A percentile compares a stretch with the other conserved stretches of the same genome.
These are phyloP conservation scores for Diutina ranongensis DNA, from an alignment of 1,139 yeast species.

Conservation along the genomic window DNA sequence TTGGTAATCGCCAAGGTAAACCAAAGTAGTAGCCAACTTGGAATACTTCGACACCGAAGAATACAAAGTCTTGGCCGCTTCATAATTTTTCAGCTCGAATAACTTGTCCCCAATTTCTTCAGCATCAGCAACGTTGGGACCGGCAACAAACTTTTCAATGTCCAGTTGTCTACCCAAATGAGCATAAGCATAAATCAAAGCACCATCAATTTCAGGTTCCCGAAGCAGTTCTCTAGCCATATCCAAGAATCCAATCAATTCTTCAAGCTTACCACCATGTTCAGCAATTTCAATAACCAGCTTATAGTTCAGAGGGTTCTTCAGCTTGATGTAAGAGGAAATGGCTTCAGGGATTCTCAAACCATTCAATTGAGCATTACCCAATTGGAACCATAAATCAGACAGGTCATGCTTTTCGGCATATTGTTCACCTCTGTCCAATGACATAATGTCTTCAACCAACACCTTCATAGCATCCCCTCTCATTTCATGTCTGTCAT, in stretches of 20 bases:
- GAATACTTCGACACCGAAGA: slow-evolving; percentile 87
- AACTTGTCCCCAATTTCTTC: slow-evolving; percentile 89
- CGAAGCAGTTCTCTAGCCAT: slow-evolving; percentile 94
- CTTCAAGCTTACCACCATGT: slow-evolving; percentile 94
- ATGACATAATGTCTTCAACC: slow-evolving; percentile 85
- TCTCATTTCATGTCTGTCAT: slow-evolving; percentile 72
- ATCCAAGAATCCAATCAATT: slow-evolving; percentile 70
- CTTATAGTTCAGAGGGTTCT: slow-evolving; percentile 82
- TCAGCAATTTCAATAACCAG: slow-evolving; percentile 93
- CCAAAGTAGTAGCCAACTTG: slow-evolving; percentile 90
- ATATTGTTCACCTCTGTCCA: slow-evolving; percentile 89
- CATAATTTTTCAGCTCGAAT: slow-evolving; percentile 71
- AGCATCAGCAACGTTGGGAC: slow-evolving; percentile 87
- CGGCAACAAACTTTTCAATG: slow-evolving; percentile 73
- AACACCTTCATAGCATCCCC: slow-evolving; percentile 79
- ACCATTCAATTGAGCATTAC: slow-evolving; percentile 93
- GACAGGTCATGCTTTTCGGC: slow-evolving; percentile 84
- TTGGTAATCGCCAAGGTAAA: slow-evolving; percentile 84
- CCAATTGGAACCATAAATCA: slow-evolving; percentile 90
- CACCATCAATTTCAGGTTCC: slow-evolving; percentile 90
- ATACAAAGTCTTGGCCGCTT: slow-evolving; percentile 85
- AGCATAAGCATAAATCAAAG: slow-evolving; percentile 80
- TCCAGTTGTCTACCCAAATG: slow-evolving; percentile 64
- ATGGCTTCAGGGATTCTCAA: slow-evolving; percentile 88
- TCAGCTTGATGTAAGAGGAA: slow-evolving; percentile 78